These are phyloP conservation scores for Scutellaria galericulata DNA, from an alignment of 257 asterid species.

Conservation along the genomic window DNA sequence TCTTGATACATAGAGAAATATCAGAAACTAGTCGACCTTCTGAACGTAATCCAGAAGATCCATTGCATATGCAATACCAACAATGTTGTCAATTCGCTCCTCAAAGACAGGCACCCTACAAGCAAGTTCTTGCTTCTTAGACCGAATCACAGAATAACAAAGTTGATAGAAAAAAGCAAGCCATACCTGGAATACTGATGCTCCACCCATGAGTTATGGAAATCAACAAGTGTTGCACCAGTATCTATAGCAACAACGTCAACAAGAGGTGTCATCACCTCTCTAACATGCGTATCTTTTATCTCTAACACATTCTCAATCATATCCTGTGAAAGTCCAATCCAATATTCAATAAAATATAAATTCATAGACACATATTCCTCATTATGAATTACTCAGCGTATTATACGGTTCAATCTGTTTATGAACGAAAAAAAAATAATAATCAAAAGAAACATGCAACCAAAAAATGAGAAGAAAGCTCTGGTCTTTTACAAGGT, in stretches of 20 bases:
- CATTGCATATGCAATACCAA: constrained; percentile 99
- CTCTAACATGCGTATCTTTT: constrained; percentile 97
- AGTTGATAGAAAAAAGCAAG: constrained; percentile 32
- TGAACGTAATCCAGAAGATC: constrained; percentile 94
- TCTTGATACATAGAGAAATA: constrained; percentile 23
- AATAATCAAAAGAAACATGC: not conserved
- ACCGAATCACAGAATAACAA: constrained; percentile 23
- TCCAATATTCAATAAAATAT: constrained; percentile 23
- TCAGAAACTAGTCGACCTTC: constrained; percentile 62
- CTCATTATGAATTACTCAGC: constrained; percentile 19
- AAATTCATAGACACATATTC: constrained; percentile 21
- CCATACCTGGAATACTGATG: constrained; percentile 94
- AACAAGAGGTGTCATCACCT: constrained; percentile 99
- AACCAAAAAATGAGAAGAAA: constrained; percentile 23
- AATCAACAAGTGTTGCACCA: constrained; percentile 88
- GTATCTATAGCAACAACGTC: constrained; percentile 96
- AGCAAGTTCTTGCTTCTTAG: constrained; percentile 34
- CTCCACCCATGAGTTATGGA: constrained; percentile 91
- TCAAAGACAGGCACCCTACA: constrained; percentile 97
- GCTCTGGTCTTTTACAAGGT: constrained; percentile 6
- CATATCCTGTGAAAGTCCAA: constrained; percentile 77
- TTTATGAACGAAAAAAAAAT: not conserved
- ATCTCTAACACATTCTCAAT: constrained; percentile 97
- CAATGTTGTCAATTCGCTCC: constrained; percentile 96
- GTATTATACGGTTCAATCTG: constrained; percentile 6